Evolutionary conservation across 805 yeast species (phyloP), one percentile per base, ranked within the genome.

Genomic region (Naumovozyma baii): DNA sequence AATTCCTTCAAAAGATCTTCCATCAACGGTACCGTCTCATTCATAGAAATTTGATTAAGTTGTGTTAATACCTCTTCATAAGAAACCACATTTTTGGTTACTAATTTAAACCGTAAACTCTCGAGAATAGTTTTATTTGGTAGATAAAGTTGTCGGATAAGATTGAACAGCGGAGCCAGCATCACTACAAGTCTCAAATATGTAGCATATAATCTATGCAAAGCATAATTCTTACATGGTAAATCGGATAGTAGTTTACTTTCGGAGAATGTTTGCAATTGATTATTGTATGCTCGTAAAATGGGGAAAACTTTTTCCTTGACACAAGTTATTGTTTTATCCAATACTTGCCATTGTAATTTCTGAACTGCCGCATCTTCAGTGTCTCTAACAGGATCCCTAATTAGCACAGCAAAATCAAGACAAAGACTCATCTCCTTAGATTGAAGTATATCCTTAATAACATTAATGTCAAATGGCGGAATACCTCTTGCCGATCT

Each of bases 121-220:
- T 45, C 39, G 18, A 60, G 49, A 33, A 41, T 47, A 1, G 18
- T 16, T 36, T 40, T 47, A 37, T 55, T 57, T 1, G 63, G 58
- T 14, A 53, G 14, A 39, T 52, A 57, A 8, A 58, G 37, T 34
- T 57, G 61, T 33, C 57, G 53, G 8, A 46, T 29, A 14, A 58
- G 12, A 34, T 53, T 46, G 5, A 45, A 40, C 3, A 51, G 39
- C 22, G 54, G 44, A 22, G 47, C 43, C 2, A 47, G 28, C 5
- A 53, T 28, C 28, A 47, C 42, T 19, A 49, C 40, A 8, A 46
- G 40, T 29, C 57, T 45, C 7, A 56, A 39, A 2, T 55, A 37
- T 15, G 54, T 42, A 10, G 72, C 63, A 41, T 73, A 65, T 3
- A 73, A 57, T 41, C 71, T 61, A 47, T 76, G 81, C 31, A 73